These are phyloP conservation scores for Citrus sp. DNA, from an alignment of 345 rosid species.

Conservation along the genomic window DNA sequence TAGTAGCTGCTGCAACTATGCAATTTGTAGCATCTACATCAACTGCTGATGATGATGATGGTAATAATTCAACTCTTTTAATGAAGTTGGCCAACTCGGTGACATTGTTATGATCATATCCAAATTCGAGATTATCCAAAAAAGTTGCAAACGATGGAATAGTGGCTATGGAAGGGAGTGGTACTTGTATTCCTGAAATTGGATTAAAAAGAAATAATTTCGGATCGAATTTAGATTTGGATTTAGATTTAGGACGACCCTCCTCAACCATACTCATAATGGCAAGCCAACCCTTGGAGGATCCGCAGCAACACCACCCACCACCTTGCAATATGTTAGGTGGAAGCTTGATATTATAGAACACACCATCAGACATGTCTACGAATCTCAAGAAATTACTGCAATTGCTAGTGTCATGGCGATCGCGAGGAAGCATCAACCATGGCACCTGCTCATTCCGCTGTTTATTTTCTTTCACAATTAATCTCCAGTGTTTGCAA, in stretches of 20 bases:
- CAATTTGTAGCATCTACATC: background rate
- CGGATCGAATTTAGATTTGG: too few relatives aligned
- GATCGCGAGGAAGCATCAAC: background rate
- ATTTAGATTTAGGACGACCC: background rate
- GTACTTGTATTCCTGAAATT: background rate
- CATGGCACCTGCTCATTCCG: background rate
- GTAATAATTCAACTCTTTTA: background rate
- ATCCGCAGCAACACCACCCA: background rate
- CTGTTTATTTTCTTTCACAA: background rate
- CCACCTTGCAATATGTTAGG: background rate
- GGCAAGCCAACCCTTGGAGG: background rate
- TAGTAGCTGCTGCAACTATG: background rate
- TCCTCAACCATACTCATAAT: background rate
- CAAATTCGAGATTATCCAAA: too few relatives aligned
- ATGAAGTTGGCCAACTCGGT: too few relatives aligned
- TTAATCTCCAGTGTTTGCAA: background rate
- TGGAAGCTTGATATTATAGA: background rate
- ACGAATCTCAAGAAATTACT: background rate
- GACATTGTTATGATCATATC: too few relatives aligned
- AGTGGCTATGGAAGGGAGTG: background rate
- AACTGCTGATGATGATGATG: too few relatives aligned
- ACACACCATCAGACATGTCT: background rate
- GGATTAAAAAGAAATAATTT: background rate
- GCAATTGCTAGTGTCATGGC: too few relatives aligned
- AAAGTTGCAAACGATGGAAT: background rate